phyloP scores from a whole-genome alignment of 768 basidiomycete species.

The Boletus vinaceobasis region DNA sequence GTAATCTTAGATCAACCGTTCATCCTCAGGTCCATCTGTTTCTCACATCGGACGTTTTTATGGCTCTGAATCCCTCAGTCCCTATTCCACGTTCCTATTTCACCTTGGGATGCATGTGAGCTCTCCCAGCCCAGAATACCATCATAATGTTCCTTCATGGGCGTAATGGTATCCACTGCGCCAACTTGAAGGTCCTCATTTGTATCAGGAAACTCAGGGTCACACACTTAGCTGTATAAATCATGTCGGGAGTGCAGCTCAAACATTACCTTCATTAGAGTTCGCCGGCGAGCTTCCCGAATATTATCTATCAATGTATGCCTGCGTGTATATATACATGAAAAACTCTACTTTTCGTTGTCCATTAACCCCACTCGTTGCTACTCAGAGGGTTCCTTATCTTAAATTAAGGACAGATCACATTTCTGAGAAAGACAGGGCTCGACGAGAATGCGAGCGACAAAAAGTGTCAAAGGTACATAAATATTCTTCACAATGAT shows the following conservation, averaged over 20 bases:
- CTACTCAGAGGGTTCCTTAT: not conserved
- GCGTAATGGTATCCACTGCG: not conserved
- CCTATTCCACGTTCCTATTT: not conserved
- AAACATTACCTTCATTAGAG: conserved; percentile 11
- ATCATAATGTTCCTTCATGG: not conserved
- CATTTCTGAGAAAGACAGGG: not conserved
- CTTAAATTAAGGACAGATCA: not conserved
- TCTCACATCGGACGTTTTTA: conserved; percentile 5
- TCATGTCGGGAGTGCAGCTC: not conserved
- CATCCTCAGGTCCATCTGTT: not conserved
- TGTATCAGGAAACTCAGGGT: not conserved
- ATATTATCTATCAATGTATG: conserved; percentile 11
- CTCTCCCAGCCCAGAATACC: not conserved
- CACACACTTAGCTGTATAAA: conserved; percentile 4
- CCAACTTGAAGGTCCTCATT: not conserved
- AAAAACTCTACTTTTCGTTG: not conserved
- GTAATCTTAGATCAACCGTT: not conserved
- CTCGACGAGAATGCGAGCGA: not conserved
- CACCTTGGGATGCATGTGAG: conserved; percentile 5
- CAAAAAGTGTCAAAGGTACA: not conserved
- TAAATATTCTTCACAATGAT: conserved; percentile 1
- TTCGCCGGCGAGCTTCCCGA: conserved; percentile 4
- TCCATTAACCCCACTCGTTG: not conserved
- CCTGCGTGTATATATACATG: not conserved
- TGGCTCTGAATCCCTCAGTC: not conserved